Conservation (phyloP, 371 early-diverging fungal genomes). For the Mortierella sp. region DNA sequence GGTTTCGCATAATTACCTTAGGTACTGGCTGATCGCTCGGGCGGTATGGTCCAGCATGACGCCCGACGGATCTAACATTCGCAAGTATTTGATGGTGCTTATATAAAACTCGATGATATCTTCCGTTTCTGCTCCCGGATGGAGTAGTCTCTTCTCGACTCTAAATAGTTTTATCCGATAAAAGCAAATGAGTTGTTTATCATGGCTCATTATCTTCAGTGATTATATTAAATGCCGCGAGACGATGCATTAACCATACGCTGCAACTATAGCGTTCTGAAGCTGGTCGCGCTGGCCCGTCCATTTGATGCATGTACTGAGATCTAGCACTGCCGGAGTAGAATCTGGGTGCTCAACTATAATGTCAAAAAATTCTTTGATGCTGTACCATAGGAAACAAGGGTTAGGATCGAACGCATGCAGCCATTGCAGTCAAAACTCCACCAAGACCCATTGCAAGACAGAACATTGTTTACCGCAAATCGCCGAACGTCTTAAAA, state of each 20-base stretch:
- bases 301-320: constrained; percentile 54
- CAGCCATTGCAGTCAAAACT: background rate
- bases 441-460: background rate
- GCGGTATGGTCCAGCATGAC: constrained; percentile 68
- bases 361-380: constrained; percentile 70
- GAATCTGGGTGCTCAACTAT: constrained; percentile 75
- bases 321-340: constrained; percentile 62
- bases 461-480: constrained; percentile 25
- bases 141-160: constrained; percentile 67
- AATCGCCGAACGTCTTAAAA: constrained; percentile 56
- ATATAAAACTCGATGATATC: constrained; percentile 75
- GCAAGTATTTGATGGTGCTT: constrained; percentile 66
- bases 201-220: background rate
- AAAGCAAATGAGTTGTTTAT: constrained; percentile 4
- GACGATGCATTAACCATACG: constrained; percentile 23
- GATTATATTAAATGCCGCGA: background rate
- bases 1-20: constrained; percentile 37
- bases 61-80: constrained; percentile 71
- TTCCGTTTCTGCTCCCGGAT: constrained; percentile 70
- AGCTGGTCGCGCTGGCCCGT: constrained; percentile 52
- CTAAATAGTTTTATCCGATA: constrained; percentile 34
- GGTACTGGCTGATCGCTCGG: constrained; percentile 63
- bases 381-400: constrained; percentile 35
- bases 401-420: background rate
- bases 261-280: constrained; percentile 33